A percentile compares a stretch with the other conserved stretches of the same genome.
phyloP scores from a whole-genome alignment of 2,329 filamentous ascomycete genomes.

The Neospermospora avenae region DNA sequence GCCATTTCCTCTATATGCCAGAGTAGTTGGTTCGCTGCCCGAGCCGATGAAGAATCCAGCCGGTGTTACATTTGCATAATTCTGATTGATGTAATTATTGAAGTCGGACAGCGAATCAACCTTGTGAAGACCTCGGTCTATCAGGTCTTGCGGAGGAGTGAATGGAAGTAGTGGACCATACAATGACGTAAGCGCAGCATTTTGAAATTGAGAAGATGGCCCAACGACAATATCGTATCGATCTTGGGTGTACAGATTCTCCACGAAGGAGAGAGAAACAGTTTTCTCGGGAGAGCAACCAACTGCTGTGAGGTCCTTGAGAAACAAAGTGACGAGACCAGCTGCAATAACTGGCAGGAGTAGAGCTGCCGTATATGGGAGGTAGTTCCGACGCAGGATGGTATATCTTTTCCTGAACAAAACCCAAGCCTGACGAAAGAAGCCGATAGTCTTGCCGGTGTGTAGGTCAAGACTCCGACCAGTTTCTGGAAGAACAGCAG shows the following conservation, averaged over 20 bases:
- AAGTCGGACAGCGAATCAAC: constrained; percentile 68
- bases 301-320: constrained; percentile 53
- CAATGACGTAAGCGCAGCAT: constrained; percentile 21
- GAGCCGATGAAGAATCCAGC: constrained; percentile 79
- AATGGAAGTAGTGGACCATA: constrained; percentile 25
- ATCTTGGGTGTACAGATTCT: constrained; percentile 23
- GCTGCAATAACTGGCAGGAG: constrained; percentile 76
- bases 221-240: constrained; percentile 39
- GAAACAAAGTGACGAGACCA: constrained; percentile 73
- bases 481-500: constrained; percentile 6
- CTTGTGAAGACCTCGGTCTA: constrained; percentile 21
- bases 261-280: constrained; percentile 39
- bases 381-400: constrained; percentile 73
- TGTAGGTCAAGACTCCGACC: constrained; percentile 50
- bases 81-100: constrained; percentile 57
- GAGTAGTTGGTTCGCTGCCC: constrained; percentile 53
- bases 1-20: constrained; percentile 69
- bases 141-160: constrained; percentile 18
- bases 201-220: constrained; percentile 42
- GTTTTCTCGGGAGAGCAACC: constrained; percentile 51
- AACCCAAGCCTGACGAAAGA: constrained; percentile 66
- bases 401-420: constrained; percentile 75
- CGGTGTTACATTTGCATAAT: constrained; percentile 67
- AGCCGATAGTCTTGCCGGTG: constrained; percentile 67
- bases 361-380: constrained; percentile 72